Evolutionary conservation across 345 rosid genomes (phyloP), one percentile per base, ranked within the genome.

Genomic region (Gossypium rotundifolium): DNA sequence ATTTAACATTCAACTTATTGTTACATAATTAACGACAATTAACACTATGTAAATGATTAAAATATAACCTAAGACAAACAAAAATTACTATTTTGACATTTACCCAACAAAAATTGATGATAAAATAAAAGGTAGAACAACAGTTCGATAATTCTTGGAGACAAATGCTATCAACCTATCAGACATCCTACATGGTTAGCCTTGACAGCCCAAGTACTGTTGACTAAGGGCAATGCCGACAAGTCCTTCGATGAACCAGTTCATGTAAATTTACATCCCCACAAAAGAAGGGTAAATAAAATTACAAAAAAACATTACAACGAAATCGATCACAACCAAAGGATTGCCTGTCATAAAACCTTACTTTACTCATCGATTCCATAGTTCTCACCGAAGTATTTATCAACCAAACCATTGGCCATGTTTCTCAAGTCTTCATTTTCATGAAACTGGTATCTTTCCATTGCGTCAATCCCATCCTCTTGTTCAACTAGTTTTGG

Each of bases 391-490:
- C 98, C 98, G 1, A 95, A 95, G 82, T 91, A 95, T 72, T 81
- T 87, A 81, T 93, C 99, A 38, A 90, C 92, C 60, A 95, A 81
- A 81, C 89, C 88, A 76, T 95, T 95, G 1, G 99, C 98, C 98
- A 93, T 93, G 57, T 84, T 90, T 87, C 98, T 87, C 72, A 95
- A 81, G 79, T 93, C 98, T 72, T 93, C 98, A 48, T 91, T 95
- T 79, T 93, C 97, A 25, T 95, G 99, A 82, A 95, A 95, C 84
- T 95, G 98, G 73, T 88, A 90, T 83, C 93, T 87, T 79, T 93
- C 98, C 97, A 93, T 91, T 57, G 97, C 98, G 64, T 91, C 97
- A 29, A 95, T 95, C n/a, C 99, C 99, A 13, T 95, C 98, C 81
- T 89, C 93, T 81, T 60, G 85, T 83, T 95, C 99, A 40, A 95